Base-by-base conservation (phyloP, 2,329 filamentous ascomycete species). In the Lachnellula hyalina region DNA sequence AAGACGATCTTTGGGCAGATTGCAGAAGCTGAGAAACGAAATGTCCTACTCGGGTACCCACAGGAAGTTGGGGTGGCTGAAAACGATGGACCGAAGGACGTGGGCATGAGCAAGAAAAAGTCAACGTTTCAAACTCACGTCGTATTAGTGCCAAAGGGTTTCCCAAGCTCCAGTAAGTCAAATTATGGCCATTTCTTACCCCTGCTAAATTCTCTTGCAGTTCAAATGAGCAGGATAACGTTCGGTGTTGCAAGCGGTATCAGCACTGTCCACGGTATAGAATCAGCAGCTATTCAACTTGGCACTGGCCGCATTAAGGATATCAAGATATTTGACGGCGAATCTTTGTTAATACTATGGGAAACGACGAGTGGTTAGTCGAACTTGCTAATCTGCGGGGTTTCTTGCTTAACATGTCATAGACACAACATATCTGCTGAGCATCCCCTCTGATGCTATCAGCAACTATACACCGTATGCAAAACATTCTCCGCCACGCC, bases 1-100 rank as follows among this genome's bases (percentile, higher is more conserved):
- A 77, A 76, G n/a, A 71, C 71, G 7, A 77, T 90, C 2, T 89
- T 90, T 63, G 71, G 80, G 52, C 77, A 84, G 55, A 84, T 91
- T 67, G 84, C 89, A 58, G 81, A 86, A 70, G 81, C 85, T 6
- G 81, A 90, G 71, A 78, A 82, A 64, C 75, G 85, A 52, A 86
- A 83, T 53, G 85, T 91, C 11, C 74, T 85, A 5, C 85, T 90
- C 62, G 85, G 85, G 3, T 77, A 77, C 34, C 72, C 79, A 3
- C 53, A 61, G 38, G 47, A 58, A 23, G 42, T 71, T 23, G 61
- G 61, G 8, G 17, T 47, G 12, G 14, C 55, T 19, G 53, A 65
- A 32, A 45, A 48, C 11, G 48, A 60, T 48, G 54, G 55, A 7
- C 51, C 62, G 14, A 49, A 65, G 8, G 65, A 67, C 51, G 64